phyloP scores from a whole-genome alignment of 768 basidiomycete genomes.

The Hericium rajendrae region DNA sequence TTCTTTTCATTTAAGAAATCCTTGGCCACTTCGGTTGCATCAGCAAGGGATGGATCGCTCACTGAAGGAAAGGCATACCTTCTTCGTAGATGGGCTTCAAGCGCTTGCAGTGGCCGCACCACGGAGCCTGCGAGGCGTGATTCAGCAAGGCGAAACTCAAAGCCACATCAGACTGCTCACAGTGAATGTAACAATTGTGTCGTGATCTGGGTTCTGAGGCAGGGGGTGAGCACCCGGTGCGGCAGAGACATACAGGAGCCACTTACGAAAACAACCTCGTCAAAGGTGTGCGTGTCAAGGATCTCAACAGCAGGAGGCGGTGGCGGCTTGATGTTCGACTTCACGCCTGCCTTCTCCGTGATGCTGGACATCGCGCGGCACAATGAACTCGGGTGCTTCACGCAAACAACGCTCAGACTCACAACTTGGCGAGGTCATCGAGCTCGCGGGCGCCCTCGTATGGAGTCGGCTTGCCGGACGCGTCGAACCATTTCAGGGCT shows the following conservation, averaged over 20 bases:
- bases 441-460: constrained; percentile 79
- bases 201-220: constrained; percentile 49
- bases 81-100: constrained; percentile 84
- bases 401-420: constrained; percentile 19
- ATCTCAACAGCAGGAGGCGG: constrained; percentile 61
- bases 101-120: constrained; percentile 94
- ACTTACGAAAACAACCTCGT: constrained; percentile 59
- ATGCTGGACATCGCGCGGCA: constrained; percentile 38
- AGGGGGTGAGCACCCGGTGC: background rate
- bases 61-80: constrained; percentile 26
- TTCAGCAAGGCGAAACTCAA: constrained; percentile 18
- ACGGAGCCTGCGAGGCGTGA: constrained; percentile 34
- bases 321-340: constrained; percentile 82
- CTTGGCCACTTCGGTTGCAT: constrained; percentile 45
- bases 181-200: constrained; percentile 80
- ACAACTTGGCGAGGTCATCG: constrained; percentile 70
- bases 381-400: background rate
- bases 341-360: constrained; percentile 63
- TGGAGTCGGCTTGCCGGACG: constrained; percentile 42
- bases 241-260: background rate
- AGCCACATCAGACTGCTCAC: constrained; percentile 22
- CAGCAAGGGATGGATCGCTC: background rate
- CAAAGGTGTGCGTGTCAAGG: constrained; percentile 65
- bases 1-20: constrained; percentile 71
- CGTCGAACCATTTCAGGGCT: constrained; percentile 91